phyloP scores from a whole-genome alignment of 139 green algal genomes.

The Chlamydomonas sp. region DNA sequence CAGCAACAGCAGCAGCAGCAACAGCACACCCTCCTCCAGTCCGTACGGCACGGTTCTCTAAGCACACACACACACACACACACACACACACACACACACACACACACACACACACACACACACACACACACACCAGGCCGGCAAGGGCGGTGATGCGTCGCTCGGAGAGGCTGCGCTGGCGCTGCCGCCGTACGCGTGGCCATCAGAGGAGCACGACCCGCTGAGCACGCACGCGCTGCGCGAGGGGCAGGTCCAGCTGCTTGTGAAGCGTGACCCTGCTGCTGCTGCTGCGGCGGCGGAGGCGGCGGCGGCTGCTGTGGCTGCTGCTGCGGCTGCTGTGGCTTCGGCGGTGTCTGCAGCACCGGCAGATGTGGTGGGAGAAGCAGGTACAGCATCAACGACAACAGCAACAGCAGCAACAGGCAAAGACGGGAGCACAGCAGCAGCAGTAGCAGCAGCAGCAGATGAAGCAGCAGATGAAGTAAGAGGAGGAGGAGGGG shows the following conservation, averaged over 20 bases:
- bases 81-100: too few species aligned
- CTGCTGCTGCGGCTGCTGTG: too few species aligned
- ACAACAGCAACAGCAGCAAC: background rate
- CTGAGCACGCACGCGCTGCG: background rate
- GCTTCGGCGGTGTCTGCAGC: too few species aligned
- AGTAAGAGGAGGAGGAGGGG: background rate
- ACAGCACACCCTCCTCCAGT: too few species aligned
- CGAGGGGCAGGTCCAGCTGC: conserved; percentile 15
- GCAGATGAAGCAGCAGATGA: background rate
- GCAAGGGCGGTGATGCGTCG: conserved; percentile 1
- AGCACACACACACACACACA: too few species aligned
- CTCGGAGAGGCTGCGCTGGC: background rate
- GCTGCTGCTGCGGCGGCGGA: background rate
- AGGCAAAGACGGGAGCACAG: background rate
- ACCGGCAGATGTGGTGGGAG: too few species aligned
- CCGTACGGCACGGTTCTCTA: too few species aligned
- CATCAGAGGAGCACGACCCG: background rate
- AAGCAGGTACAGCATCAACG: too few species aligned
- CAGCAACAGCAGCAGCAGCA: too few species aligned
- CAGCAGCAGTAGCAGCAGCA: background rate
- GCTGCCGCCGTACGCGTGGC: conserved; percentile 6
- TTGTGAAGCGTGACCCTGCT: conserved; percentile 12
- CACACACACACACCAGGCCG: too few species aligned
- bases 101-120: too few species aligned
- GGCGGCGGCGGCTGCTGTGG: too few species aligned